A percentile compares a stretch with the other conserved stretches of the same genome.
Conservation (phyloP, 148 eudicot genomes). For the Chenopodium album region DNA sequence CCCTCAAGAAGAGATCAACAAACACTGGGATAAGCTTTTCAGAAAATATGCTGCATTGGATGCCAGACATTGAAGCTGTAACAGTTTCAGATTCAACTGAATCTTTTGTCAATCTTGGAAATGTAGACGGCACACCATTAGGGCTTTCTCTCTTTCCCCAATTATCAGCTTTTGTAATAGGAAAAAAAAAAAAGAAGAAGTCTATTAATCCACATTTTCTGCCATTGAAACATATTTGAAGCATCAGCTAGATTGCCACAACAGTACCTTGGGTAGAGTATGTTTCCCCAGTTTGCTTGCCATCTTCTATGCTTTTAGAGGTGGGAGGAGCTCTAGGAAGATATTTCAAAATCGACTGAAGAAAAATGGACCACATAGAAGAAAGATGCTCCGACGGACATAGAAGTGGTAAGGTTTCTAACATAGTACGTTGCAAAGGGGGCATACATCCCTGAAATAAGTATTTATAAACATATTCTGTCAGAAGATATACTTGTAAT, state of each 20-base stretch:
- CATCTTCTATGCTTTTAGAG: slow-evolving; percentile 42
- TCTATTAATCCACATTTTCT: neutral
- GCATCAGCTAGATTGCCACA: slow-evolving; percentile 16
- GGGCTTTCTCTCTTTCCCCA: slow-evolving; percentile 30
- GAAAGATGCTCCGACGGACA: slow-evolving; percentile 79
- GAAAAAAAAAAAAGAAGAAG: neutral
- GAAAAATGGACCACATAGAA: slow-evolving; percentile 76
- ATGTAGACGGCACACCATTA: slow-evolving; percentile 39
- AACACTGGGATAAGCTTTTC: slow-evolving; percentile 81
- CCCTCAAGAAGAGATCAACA: slow-evolving; percentile 67
- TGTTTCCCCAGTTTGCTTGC: slow-evolving; percentile 29
- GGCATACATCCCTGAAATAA: slow-evolving; percentile 75
- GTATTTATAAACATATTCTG: neutral
- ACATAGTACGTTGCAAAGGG: slow-evolving; percentile 77
- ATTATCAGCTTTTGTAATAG: slow-evolving; percentile 37
- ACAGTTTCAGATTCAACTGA: slow-evolving; percentile 30
- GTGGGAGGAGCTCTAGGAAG: slow-evolving; percentile 60
- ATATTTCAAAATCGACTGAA: slow-evolving; percentile 56
- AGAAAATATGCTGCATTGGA: slow-evolving; percentile 56
- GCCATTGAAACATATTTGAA: neutral
- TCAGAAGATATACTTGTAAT: slow-evolving; percentile 7
- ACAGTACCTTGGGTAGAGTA: slow-evolving; percentile 41
- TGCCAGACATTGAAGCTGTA: slow-evolving; percentile 22
- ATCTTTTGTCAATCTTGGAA: slow-evolving; percentile 31
- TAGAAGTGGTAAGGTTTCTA: slow-evolving; percentile 73